A percentile compares a stretch with the other conserved stretches of the same genome.
phyloP scores from a whole-genome alignment of 148 eudicot genomes.

The Selenicereus undatus region DNA sequence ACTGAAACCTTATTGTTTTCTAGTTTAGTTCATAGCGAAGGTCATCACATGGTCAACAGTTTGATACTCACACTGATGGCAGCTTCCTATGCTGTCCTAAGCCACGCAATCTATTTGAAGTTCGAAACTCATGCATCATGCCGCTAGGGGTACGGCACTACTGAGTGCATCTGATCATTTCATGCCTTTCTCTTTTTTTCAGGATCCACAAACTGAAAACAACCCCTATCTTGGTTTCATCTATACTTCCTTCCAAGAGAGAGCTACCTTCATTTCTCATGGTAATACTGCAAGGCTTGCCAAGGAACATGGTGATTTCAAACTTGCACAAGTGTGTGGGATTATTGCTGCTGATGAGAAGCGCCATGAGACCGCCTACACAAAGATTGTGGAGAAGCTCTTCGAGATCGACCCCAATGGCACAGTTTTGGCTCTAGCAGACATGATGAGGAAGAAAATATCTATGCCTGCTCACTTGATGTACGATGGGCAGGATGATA shows the following conservation, averaged over 20 bases:
- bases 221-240: slow-evolving; percentile 52
- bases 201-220: slow-evolving; percentile 47
- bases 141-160: neutral
- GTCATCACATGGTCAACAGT: neutral
- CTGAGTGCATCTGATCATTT: neutral
- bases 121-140: neutral
- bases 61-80: neutral
- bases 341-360: slow-evolving; percentile 52
- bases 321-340: slow-evolving; percentile 45
- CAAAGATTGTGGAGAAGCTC: slow-evolving; percentile 47
- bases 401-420: slow-evolving; percentile 46
- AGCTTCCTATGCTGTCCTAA: neutral
- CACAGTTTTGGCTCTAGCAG: slow-evolving; percentile 37
- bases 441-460: slow-evolving; percentile 49
- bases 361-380: slow-evolving; percentile 50
- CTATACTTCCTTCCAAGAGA: slow-evolving; percentile 53
- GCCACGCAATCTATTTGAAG: neutral
- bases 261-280: slow-evolving; percentile 50
- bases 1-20: neutral
- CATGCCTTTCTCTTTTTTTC: slow-evolving; percentile 5
- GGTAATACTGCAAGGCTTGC: slow-evolving; percentile 51
- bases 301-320: slow-evolving; percentile 44
- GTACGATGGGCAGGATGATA: slow-evolving; percentile 40
- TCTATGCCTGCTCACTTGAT: slow-evolving; percentile 48
- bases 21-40: neutral